Conservation (phyloP, 2,329 filamentous ascomycete species). For the Fusarium nelsonii region DNA sequence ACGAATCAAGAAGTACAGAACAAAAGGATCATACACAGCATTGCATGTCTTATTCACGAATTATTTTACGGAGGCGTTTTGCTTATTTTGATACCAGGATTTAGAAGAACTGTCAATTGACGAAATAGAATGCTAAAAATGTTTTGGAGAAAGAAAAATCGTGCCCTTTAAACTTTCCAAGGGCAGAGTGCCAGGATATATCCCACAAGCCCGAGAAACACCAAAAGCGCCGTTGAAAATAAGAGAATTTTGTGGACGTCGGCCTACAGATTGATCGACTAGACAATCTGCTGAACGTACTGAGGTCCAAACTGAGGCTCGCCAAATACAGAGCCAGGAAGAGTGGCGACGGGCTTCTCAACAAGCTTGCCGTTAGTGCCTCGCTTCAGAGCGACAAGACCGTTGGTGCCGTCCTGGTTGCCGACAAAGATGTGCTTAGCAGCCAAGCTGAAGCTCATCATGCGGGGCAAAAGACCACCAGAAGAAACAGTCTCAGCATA, state of each 20-base stretch:
- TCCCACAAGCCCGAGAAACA: constrained; percentile 33
- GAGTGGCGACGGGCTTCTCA: constrained; percentile 46
- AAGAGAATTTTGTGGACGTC: background rate
- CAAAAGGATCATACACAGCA: constrained; percentile 3
- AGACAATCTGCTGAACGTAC: constrained; percentile 52
- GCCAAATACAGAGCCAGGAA: constrained; percentile 48
- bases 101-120: constrained; percentile 24
- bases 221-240: constrained; percentile 32
- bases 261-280: background rate
- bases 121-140: constrained; percentile 22
- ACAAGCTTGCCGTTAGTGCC: constrained; percentile 48
- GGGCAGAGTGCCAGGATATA: constrained; percentile 8
- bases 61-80: constrained; percentile 7
- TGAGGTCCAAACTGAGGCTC: constrained; percentile 48
- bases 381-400: constrained; percentile 57
- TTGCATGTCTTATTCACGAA: constrained; percentile 13
- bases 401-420: constrained; percentile 59
- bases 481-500: constrained; percentile 53
- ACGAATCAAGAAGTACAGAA: background rate
- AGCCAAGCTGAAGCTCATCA: constrained; percentile 58
- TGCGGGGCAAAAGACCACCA: constrained; percentile 58
- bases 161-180: constrained; percentile 15
- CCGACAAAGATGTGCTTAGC: constrained; percentile 59
- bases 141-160: background rate
- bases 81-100: constrained; percentile 32